A percentile compares a stretch with the other conserved stretches of the same genome.
phyloP scores from a whole-genome alignment of 2,329 filamentous ascomycete genomes.

The Cytospora mali region DNA sequence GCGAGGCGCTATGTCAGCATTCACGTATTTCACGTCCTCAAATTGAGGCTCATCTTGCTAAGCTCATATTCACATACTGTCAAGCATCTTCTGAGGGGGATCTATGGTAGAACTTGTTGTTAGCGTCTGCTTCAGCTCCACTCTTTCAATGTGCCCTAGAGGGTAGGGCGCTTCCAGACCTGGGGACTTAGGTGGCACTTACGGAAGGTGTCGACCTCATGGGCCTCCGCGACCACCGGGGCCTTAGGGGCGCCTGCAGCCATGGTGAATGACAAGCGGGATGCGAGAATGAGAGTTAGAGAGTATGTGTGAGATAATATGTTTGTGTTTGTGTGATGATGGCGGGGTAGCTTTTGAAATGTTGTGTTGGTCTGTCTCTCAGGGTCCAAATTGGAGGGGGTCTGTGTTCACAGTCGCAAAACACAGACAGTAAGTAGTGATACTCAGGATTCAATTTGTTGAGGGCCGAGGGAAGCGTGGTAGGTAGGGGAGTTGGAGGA shows the following conservation, averaged over 20 bases:
- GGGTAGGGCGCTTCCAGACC: not conserved
- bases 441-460: not conserved
- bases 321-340: slow-evolving; percentile 7
- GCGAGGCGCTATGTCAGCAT: slow-evolving; percentile 42
- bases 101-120: slow-evolving; percentile 44
- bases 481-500: not conserved
- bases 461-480: not conserved
- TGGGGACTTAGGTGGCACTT: slow-evolving; percentile 40
- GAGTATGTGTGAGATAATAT: not conserved
- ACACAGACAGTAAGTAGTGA: not conserved
- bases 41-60: slow-evolving; percentile 25
- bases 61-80: slow-evolving; percentile 53
- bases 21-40: too few relatives aligned
- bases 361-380: too few relatives aligned
- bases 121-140: slow-evolving; percentile 30
- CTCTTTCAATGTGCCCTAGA: not conserved
- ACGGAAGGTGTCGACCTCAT: slow-evolving; percentile 75
- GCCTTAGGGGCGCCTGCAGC: slow-evolving; percentile 48
- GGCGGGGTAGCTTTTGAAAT: slow-evolving; percentile 26
- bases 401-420: not conserved
- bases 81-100: slow-evolving; percentile 68
- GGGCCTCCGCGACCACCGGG: slow-evolving; percentile 73
- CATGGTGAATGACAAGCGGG: slow-evolving; percentile 40
- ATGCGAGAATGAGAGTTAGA: too few relatives aligned
- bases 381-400: not conserved